phyloP scores from a whole-genome alignment of 257 asterid genomes.

The Solanum corneliomulleri region DNA sequence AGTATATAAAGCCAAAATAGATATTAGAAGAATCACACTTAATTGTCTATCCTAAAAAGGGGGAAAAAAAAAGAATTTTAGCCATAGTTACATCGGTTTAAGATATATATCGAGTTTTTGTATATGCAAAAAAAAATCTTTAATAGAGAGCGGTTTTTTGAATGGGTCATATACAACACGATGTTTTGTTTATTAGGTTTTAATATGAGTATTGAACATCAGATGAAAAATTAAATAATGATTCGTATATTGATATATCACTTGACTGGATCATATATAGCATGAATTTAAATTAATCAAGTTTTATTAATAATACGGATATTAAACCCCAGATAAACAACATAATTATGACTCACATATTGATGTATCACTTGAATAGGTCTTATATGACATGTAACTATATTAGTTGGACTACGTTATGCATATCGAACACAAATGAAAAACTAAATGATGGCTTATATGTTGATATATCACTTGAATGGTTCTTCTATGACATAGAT shows the following conservation, averaged over 20 bases:
- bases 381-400: no score
- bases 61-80: rapidly evolving
- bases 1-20: neutral
- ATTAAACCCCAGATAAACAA: rapidly evolving
- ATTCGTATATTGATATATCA: no score
- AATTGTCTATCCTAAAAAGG: no score
- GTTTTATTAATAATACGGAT: rapidly evolving
- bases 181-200: no score
- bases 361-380: no score
- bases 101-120: neutral
- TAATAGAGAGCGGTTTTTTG: rapidly evolving
- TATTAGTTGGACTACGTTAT: no score
- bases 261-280: rapidly evolving
- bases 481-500: no score
- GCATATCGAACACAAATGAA: rapidly evolving
- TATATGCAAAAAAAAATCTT: no score
- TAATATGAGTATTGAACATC: no score
- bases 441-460: neutral
- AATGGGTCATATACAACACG: no score
- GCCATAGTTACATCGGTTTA: neutral
- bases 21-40: neutral
- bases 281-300: rapidly evolving
- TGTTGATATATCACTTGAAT: no score
- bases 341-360: neutral
- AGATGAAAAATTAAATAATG: no score